Evolutionary conservation across 345 rosid genomes (phyloP).

Genomic region (Gossypium australe): DNA sequence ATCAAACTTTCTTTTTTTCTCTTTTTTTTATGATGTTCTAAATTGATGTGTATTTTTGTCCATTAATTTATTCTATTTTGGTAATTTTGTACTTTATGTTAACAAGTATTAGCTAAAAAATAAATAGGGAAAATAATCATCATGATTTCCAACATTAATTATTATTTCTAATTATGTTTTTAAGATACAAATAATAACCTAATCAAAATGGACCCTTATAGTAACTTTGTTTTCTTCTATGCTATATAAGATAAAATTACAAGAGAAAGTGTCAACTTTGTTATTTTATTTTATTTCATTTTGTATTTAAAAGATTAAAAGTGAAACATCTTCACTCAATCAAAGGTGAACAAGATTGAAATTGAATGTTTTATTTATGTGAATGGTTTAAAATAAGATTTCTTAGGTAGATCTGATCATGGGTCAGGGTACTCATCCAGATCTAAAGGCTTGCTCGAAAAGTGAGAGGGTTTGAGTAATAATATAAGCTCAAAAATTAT

Average conservation of each 20-base stretch:
- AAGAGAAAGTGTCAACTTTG: background rate
- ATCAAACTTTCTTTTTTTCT: background rate
- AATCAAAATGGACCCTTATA: slow-evolving; percentile 7
- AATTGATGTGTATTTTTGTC: background rate
- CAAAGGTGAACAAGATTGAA: too few species aligned
- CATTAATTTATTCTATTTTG: background rate
- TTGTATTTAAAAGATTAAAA: too few species aligned
- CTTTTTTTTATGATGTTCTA: background rate
- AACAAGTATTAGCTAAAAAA: background rate
- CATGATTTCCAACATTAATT: background rate
- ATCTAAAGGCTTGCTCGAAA: too few species aligned
- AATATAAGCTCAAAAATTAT: too few species aligned
- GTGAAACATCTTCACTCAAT: too few species aligned
- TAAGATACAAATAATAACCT: background rate
- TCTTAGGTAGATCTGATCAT: too few species aligned
- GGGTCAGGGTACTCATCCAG: too few species aligned
- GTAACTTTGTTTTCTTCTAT: background rate
- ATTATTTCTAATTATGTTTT: slow-evolving; percentile 3
- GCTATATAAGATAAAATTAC: background rate
- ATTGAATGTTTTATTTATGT: too few species aligned
- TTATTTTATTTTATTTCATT: too few species aligned
- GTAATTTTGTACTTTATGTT: background rate
- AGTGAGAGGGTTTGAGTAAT: too few species aligned
- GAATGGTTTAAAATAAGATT: too few species aligned
- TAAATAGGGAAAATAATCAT: background rate